Conservation (phyloP, 352 stramenopile genomes). For the Globisporangium orthogonon region DNA sequence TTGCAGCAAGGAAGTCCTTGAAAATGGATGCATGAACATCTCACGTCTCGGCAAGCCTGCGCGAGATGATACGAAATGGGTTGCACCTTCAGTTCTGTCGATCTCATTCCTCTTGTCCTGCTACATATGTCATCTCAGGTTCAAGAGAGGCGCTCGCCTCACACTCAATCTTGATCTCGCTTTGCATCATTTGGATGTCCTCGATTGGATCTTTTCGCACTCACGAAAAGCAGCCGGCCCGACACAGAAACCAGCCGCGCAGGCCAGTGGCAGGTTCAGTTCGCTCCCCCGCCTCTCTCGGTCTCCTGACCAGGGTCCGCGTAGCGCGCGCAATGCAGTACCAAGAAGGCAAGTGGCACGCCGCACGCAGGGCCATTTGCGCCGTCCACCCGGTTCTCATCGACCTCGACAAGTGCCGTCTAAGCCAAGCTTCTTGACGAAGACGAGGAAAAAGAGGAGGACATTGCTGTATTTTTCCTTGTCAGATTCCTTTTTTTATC, state of each 20-base stretch:
- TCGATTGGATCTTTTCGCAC: neutral
- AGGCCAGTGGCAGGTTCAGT: neutral
- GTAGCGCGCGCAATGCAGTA: neutral
- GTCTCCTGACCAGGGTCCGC: neutral
- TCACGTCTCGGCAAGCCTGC: too few species aligned
- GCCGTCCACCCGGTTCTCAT: too few species aligned
- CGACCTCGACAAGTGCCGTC: too few species aligned
- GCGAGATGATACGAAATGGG: constrained; percentile 8
- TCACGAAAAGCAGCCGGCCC: neutral
- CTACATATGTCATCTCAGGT: constrained; percentile 8
- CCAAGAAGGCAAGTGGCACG: neutral
- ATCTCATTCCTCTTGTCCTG: constrained; percentile 7
- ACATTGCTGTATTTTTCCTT: too few species aligned
- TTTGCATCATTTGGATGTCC: too few species aligned
- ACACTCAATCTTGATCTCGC: too few species aligned
- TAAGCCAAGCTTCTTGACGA: too few species aligned
- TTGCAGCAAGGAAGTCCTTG: too few species aligned
- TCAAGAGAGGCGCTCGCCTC: too few species aligned
- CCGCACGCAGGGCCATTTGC: too few species aligned
- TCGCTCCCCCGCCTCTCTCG: neutral
- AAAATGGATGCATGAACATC: too few species aligned
- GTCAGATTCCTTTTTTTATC: neutral
- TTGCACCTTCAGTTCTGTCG: neutral
- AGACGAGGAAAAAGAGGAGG: too few species aligned
- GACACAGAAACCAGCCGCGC: neutral